Conservation (phyloP, 352 stramenopile genomes). For the Globisporangium uncinulatum region DNA sequence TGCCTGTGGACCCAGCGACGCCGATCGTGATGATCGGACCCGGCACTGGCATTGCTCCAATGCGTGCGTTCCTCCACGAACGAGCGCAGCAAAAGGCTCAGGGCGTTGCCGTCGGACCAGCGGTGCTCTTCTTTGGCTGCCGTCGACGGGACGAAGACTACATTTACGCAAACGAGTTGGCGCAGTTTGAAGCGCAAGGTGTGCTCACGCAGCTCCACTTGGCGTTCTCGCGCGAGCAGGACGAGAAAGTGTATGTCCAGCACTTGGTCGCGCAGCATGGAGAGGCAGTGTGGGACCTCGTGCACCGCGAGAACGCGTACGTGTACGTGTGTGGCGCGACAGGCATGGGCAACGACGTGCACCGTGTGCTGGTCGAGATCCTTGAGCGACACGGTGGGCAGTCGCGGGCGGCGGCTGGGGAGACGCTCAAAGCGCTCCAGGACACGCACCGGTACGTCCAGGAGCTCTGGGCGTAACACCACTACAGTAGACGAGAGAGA, state of each 20-base stretch:
- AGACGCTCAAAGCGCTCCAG: constrained; percentile 88
- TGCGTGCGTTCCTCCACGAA: constrained; percentile 96
- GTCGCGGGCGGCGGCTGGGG: constrained; percentile 47
- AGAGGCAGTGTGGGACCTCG: constrained; percentile 50
- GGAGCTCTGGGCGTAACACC: constrained; percentile 89
- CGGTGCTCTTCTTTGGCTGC: constrained; percentile 93
- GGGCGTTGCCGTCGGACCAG: constrained; percentile 63
- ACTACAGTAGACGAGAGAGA: no score
- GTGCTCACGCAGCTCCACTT: constrained; percentile 90
- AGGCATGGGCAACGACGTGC: constrained; percentile 96
- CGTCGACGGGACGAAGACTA: constrained; percentile 81
- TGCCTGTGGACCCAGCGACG: constrained; percentile 81
- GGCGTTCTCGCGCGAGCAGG: constrained; percentile 93
- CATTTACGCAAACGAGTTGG: constrained; percentile 91
- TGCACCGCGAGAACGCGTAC: constrained; percentile 63
- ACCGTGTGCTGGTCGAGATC: constrained; percentile 88
- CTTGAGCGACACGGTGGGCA: constrained; percentile 63
- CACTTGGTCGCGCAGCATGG: constrained; percentile 87
- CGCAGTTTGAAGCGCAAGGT: constrained; percentile 73
- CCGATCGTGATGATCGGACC: constrained; percentile 95
- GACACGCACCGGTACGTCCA: constrained; percentile 91
- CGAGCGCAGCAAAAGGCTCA: constrained; percentile 66
- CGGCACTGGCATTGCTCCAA: constrained; percentile 96
- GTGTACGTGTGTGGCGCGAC: constrained; percentile 98
- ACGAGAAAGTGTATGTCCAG: constrained; percentile 98